phyloP scores from a whole-genome alignment of 2,329 filamentous ascomycete genomes.

The Pseudogymnoascus sp. region DNA sequence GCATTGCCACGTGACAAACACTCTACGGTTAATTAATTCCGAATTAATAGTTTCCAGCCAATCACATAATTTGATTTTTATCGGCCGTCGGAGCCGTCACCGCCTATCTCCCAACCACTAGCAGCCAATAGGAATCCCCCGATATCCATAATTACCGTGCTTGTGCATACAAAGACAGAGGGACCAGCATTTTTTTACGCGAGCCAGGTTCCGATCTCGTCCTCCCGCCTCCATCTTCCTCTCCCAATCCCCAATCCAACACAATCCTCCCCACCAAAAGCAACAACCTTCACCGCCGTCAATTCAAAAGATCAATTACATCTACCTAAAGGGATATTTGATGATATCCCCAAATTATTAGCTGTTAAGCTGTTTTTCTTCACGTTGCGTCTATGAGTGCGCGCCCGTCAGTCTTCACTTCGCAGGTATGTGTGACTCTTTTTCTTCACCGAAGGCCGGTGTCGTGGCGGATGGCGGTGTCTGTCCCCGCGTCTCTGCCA shows the following conservation, averaged over 20 bases:
- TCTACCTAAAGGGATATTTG: background rate
- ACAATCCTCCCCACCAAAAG: background rate
- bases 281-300: background rate
- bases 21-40: background rate
- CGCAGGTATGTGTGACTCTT: constrained; percentile 55
- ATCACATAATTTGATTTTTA: background rate
- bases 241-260: constrained; percentile 4
- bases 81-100: background rate
- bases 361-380: background rate
- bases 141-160: constrained; percentile 2
- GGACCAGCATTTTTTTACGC: constrained; percentile 7
- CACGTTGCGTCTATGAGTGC: constrained; percentile 59
- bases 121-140: background rate
- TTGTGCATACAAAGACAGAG: background rate
- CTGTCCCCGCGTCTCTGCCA: background rate
- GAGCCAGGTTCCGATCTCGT: constrained; percentile 2
- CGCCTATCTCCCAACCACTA: background rate
- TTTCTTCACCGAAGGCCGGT: background rate
- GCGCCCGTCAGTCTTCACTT: constrained; percentile 77
- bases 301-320: background rate
- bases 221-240: background rate
- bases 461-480: background rate
- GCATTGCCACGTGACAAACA: too few relatives aligned
- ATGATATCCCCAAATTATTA: constrained; percentile 3
- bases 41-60: background rate